Base-by-base conservation (phyloP, 495 filamentous ascomycete species). In the Talaromyces ruber region DNA sequence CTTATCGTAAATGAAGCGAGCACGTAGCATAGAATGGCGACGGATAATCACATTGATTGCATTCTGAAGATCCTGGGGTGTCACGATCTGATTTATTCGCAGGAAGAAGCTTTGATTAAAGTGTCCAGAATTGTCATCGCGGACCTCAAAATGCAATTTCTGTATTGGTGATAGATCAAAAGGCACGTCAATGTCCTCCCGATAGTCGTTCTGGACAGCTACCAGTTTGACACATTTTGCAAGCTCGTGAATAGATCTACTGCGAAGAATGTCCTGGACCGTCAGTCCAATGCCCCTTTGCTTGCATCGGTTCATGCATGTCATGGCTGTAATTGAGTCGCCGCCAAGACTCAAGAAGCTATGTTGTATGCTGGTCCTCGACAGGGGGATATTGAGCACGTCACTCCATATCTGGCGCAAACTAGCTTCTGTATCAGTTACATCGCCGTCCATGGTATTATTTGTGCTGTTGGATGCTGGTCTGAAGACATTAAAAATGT, bases 161-260 rank as follows among this genome's bases (percentile, higher is more conserved):
- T 92, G 88, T 70, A 91, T 89, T 0, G 89, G 89, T 0, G 87
- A 85, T 6, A 92, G 77, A 5, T 81, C 79, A 64, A 90, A 91
- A 30, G 71, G 71, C 54, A 82, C 77, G 25, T 78, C 72, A 2
- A 76, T 62, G 16, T 65, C 61, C 61, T 82, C 79, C 28, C 76
- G 61, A 47, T 80, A 74, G 6, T 69, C 67, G 6, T 69, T 68
- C 12, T 62, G 60, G 28, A 70, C 67, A 6, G 66, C 62, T 47
- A 77, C 70, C 9, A 68, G 59, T 26, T 71, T 71, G 3, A 71
- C 72, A 5, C 68, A 69, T 0, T 68, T 66, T 1, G 78, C 75
- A 30, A 82, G 64, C 9, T 79, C 76, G 22, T 64, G 66, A 32
- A 82, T 76, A 0, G 78, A 81, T 51, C 74, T 77, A 63, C 76